Evolutionary conservation across 2,329 filamentous ascomycete genomes (phyloP).

Genomic region (Sporothrix protearum): DNA sequence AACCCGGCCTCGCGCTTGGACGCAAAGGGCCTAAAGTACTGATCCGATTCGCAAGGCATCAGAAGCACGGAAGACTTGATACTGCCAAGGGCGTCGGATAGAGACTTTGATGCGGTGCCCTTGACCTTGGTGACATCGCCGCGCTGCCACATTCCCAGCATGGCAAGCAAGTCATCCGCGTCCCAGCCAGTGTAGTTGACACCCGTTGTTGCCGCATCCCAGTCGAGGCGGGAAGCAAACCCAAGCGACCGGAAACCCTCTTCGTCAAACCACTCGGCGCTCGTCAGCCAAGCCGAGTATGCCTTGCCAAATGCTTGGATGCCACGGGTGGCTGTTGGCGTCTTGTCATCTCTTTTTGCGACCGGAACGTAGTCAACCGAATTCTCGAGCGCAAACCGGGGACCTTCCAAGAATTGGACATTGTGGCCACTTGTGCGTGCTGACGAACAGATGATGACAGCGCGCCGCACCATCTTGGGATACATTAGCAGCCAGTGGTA

Average conservation of each 20-base stretch:
- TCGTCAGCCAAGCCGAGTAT: constrained; percentile 80
- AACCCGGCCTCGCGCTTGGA: constrained; percentile 66
- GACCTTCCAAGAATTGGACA: constrained; percentile 53
- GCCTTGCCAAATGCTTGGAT: constrained; percentile 70
- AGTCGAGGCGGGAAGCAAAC: constrained; percentile 67
- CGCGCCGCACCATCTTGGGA: constrained; percentile 46
- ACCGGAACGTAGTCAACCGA: constrained; percentile 37
- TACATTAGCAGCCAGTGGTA: constrained; percentile 52
- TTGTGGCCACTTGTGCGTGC: constrained; percentile 52
- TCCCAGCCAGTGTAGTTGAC: constrained; percentile 52
- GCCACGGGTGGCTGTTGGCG: constrained; percentile 34
- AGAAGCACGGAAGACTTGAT: constrained; percentile 73
- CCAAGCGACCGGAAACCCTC: constrained; percentile 64
- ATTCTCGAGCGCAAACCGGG: constrained; percentile 46
- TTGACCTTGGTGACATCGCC: constrained; percentile 65
- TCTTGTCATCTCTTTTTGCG: constrained; percentile 45
- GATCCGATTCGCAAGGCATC: constrained; percentile 67
- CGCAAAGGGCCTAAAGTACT: constrained; percentile 80
- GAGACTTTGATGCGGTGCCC: constrained; percentile 46
- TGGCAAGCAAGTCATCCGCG: constrained; percentile 30
- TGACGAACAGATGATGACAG: constrained; percentile 49
- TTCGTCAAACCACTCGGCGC: constrained; percentile 72
- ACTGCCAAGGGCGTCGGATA: constrained; percentile 60
- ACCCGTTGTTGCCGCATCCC: constrained; percentile 74
- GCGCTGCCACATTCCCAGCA: constrained; percentile 73